Evolutionary conservation across 495 filamentous ascomycete genomes (phyloP).

Genomic region (Talaromyces liani): DNA sequence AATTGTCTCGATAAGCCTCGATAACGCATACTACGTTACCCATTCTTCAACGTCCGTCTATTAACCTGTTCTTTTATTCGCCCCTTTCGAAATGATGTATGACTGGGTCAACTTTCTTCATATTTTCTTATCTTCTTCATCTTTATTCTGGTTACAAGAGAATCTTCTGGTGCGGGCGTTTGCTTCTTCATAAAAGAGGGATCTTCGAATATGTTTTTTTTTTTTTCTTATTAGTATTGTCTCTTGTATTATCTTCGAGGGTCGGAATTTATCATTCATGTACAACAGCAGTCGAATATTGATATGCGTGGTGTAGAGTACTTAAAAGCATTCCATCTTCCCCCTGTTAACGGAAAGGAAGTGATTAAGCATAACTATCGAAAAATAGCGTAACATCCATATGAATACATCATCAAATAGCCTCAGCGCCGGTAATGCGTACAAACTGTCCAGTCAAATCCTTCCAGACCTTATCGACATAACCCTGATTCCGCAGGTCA

Average conservation of each 20-base stretch:
- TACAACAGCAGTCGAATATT: not conserved
- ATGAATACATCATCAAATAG: too few relatives aligned
- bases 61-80: not conserved
- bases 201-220: not conserved
- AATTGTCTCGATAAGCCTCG: not conserved
- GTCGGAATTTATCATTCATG: not conserved
- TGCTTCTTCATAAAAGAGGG: slow-evolving; percentile 1
- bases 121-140: not conserved
- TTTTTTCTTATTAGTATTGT: not conserved
- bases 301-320: not conserved
- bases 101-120: slow-evolving; percentile 6
- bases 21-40: not conserved
- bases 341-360: not conserved
- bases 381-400: too few relatives aligned
- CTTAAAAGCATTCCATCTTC: not conserved
- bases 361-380: too few relatives aligned
- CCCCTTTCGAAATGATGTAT: slow-evolving; percentile 3
- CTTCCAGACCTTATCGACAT: too few relatives aligned
- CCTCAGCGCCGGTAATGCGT: too few relatives aligned
- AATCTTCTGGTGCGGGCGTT: slow-evolving; percentile 5
- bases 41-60: not conserved
- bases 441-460: too few relatives aligned
- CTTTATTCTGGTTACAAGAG: not conserved
- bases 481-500: too few relatives aligned
- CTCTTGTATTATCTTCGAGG: not conserved